Conservation (phyloP, 139 green algal species). For the Monoraphidium neglectum region DNA sequence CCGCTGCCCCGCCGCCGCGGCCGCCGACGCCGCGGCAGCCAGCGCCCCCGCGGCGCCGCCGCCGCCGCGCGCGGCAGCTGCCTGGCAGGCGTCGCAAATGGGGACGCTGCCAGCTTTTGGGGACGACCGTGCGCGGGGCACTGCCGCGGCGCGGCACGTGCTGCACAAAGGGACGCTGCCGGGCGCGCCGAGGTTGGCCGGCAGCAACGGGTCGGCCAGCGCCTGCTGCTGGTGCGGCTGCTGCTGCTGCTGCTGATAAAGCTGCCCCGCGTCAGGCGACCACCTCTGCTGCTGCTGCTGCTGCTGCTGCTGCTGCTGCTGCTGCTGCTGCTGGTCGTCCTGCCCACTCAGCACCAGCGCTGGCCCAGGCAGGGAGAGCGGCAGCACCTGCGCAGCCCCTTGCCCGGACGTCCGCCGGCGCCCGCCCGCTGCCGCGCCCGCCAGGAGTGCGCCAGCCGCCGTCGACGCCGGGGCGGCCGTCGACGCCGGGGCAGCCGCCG, state of each 20-base stretch:
- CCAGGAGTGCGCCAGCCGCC: background rate
- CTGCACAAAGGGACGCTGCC: background rate
- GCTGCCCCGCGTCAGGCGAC: too few relatives aligned
- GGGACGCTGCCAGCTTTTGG: too few relatives aligned
- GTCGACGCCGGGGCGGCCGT: background rate
- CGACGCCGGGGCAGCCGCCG: slow-evolving; percentile 1
- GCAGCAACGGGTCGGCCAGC: background rate
- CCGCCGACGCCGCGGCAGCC: background rate
- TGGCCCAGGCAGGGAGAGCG: too few relatives aligned
- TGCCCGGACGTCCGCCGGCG: too few relatives aligned
- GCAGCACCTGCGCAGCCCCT: too few relatives aligned
- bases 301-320: slow-evolving; percentile 12
- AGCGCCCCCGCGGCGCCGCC: too few relatives aligned
- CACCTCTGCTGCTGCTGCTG: slow-evolving; percentile 11
- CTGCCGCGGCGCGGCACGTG: too few relatives aligned
- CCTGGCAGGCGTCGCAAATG: too few relatives aligned
- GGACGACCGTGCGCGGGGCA: too few relatives aligned
- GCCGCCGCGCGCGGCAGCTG: too few relatives aligned
- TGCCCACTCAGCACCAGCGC: background rate
- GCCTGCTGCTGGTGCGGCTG: background rate
- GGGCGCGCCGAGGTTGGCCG: background rate
- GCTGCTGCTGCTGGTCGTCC: background rate
- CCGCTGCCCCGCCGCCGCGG: background rate
- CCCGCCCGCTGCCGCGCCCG: too few relatives aligned
- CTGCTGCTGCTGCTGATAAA: background rate